Conservation (phyloP, 768 basidiomycete genomes). For the Mycena leptocephala region DNA sequence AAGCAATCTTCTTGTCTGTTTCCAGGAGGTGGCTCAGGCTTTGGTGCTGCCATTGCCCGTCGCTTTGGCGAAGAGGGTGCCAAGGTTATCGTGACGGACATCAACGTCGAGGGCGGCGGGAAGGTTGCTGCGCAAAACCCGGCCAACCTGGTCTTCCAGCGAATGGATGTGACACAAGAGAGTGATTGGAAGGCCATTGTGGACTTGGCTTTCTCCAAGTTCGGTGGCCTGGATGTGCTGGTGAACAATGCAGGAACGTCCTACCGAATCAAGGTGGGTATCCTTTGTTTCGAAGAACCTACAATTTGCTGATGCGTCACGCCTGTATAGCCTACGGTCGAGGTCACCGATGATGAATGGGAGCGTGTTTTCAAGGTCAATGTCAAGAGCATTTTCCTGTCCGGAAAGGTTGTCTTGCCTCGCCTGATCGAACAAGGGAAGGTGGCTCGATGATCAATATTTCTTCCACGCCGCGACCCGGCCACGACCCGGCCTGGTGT, state of each 20-base stretch:
- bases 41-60: too few relatives aligned
- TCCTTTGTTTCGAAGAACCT: too few relatives aligned
- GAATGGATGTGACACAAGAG: slow-evolving; percentile 26
- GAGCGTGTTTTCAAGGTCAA: slow-evolving; percentile 27
- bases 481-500: slow-evolving; percentile 24
- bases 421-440: too few relatives aligned
- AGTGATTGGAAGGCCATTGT: slow-evolving; percentile 23
- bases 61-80: too few relatives aligned
- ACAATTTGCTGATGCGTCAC: too few relatives aligned
- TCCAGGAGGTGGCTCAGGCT: too few relatives aligned
- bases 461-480: slow-evolving; percentile 24
- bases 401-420: too few relatives aligned
- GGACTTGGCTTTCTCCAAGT: too few relatives aligned
- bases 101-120: slow-evolving; percentile 24
- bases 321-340: slow-evolving; percentile 22
- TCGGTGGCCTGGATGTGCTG: too few relatives aligned
- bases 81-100: slow-evolving; percentile 25
- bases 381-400: slow-evolving; percentile 28
- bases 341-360: slow-evolving; percentile 28
- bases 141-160: slow-evolving; percentile 25
- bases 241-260: too few relatives aligned
- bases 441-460: slow-evolving; percentile 26
- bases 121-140: slow-evolving; percentile 24
- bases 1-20: too few relatives aligned
- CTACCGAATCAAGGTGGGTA: too few relatives aligned